Evolutionary conservation across 176 grass and related monocot genomes (phyloP), one percentile per base, ranked within the genome.

Genomic region (Echinochloa phyllopogon): DNA sequence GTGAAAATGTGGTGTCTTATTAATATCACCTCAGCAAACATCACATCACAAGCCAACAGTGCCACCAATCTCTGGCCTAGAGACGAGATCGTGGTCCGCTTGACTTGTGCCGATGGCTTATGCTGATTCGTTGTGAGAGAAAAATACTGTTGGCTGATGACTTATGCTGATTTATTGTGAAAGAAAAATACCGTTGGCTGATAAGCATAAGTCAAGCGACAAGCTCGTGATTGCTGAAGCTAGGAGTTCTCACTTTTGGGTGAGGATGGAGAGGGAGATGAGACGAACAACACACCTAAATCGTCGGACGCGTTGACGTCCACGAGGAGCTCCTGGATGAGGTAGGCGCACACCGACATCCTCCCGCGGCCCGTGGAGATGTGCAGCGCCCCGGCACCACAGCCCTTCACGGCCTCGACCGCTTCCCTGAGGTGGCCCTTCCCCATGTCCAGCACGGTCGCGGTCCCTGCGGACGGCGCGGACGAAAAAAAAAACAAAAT

Each of bases 391-490:
- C 83, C 37, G 10, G 82, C 72, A 16, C 82, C 82, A 5, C 16
- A 23, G 44, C n/a, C 2, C 72, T 7, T 55, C 5, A 68, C 83
- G 48, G 83, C 37, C 50, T 85, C 83, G 15, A 76, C 72, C 21
- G 82, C n/a, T 3, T 84, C 82, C 72, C 20, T 57, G 37, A 85
- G 72, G 20, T 61, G 43, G 6, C 72, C 83, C 61, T 45, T 85
- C 6, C 72, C 72, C 38, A 16, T 62, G 73, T 68, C 83, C 73
- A 85, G 73, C 37, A 15, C n/a, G 0, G 9, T 68, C 17, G 62
- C 61, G 7, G 24, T 57, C 10, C 49, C 83, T 85, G 47, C 48
- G 6, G 16, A 44, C 11, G 74, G 23, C 21, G 12, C 20, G 67
- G 12, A 27, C 21, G 48, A 50, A 41, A 11, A 27, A 14, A 40